Conservation (phyloP, 208 protist genomes). For the Crithidia fasciculata region DNA sequence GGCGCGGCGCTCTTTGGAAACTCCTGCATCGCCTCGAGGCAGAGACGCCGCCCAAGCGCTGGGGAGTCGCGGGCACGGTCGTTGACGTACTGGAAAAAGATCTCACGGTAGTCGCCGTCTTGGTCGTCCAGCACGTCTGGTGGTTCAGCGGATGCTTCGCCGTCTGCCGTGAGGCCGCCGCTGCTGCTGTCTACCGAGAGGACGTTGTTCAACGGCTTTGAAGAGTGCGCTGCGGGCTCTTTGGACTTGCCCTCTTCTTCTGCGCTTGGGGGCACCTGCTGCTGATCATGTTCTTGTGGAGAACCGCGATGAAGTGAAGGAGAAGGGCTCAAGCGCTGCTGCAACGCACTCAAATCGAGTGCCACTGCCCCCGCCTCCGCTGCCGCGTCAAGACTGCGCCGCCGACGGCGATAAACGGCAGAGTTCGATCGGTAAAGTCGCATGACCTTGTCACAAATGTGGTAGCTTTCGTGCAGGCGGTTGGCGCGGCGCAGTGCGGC, state of each 20-base stretch:
- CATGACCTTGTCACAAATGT: slow-evolving; percentile 63
- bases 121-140: slow-evolving; percentile 50
- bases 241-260: no score
- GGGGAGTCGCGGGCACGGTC: slow-evolving; percentile 56
- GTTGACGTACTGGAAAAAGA: slow-evolving; percentile 69
- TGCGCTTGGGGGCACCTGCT: no score
- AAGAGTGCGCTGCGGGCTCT: no score
- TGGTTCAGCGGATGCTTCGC: slow-evolving; percentile 5
- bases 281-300: no score
- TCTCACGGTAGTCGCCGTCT: slow-evolving; percentile 55
- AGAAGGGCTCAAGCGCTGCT: no score
- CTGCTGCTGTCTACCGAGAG: no score
- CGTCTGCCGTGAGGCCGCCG: not conserved
- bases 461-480: slow-evolving; percentile 67
- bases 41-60: slow-evolving; percentile 53
- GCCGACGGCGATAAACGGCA: slow-evolving; percentile 30
- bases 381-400: not conserved
- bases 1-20: slow-evolving; percentile 61
- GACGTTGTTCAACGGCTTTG: no score
- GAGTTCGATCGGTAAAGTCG: slow-evolving; percentile 63
- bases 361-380: not conserved
- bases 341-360: no score
- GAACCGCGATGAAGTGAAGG: no score
- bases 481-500: slow-evolving; percentile 47
- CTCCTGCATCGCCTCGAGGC: slow-evolving; percentile 69